These are phyloP conservation scores for Clarireedia monteithiana DNA, from an alignment of 2,329 filamentous ascomycete genomes.

Conservation along the genomic window DNA sequence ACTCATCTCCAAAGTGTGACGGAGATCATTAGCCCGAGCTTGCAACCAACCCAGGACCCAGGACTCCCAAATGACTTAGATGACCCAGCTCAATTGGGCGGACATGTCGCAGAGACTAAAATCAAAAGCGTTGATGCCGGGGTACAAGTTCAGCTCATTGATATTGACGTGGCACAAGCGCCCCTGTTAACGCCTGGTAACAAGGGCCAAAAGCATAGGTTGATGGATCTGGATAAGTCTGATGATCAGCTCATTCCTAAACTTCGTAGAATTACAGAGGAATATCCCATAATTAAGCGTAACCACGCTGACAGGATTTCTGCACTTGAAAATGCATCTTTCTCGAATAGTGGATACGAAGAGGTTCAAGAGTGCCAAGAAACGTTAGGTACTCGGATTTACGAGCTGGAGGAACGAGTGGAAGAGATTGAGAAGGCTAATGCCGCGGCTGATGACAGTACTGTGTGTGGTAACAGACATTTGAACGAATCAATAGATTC, in stretches of 20 bases:
- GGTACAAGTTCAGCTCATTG: constrained; percentile 6
- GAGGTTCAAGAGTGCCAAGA: constrained; percentile 64
- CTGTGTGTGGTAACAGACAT: constrained; percentile 16
- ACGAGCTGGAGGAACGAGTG: constrained; percentile 59
- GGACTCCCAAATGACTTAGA: constrained; percentile 7
- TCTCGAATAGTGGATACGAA: constrained; percentile 58
- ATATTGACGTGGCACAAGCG: neutral
- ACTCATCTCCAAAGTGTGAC: constrained; percentile 24
- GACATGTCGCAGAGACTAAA: constrained; percentile 12
- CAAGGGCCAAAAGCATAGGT: neutral
- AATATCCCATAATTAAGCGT: constrained; percentile 20
- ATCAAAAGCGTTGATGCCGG: constrained; percentile 6
- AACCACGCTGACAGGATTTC: constrained; percentile 58
- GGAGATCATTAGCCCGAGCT: constrained; percentile 11
- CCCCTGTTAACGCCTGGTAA: neutral
- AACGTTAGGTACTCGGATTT: constrained; percentile 55
- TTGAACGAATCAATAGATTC: constrained; percentile 26
- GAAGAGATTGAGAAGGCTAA: constrained; percentile 51
- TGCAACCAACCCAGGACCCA: neutral
- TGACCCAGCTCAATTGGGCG: constrained; percentile 16
- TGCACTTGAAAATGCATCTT: constrained; percentile 61
- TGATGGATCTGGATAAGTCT: constrained; percentile 6
- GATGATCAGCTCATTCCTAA: constrained; percentile 16
- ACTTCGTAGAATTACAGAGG: constrained; percentile 19
- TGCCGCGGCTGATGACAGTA: constrained; percentile 34